phyloP scores from a whole-genome alignment of 768 basidiomycete genomes.

The Auriscalpium vulgare region DNA sequence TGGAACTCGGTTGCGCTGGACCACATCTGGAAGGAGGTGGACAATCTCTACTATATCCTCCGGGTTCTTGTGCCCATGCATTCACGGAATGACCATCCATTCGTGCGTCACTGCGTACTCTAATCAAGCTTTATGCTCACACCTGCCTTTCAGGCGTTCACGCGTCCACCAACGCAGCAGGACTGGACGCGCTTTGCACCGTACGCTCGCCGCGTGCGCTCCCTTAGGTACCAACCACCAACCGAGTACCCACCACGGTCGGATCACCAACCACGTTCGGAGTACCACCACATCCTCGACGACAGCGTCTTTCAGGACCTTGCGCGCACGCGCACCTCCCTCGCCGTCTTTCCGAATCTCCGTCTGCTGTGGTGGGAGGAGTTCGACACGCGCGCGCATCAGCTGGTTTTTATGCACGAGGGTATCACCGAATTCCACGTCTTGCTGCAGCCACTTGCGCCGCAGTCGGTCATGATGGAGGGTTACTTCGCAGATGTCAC shows the following conservation, averaged over 20 bases:
- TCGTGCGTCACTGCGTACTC: neutral
- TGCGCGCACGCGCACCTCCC: conserved; percentile 13
- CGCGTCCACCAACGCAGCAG: conserved; percentile 5
- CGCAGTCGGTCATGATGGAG: neutral
- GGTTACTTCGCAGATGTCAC: neutral
- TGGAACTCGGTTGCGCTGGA: conserved; percentile 12
- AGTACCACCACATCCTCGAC: neutral
- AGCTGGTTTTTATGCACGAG: conserved; percentile 15
- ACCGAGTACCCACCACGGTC: neutral
- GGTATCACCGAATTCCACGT: conserved; percentile 9
- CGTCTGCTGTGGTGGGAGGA: conserved; percentile 6
- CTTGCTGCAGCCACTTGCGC: neutral
- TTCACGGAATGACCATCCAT: neutral
- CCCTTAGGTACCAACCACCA: conserved; percentile 1
- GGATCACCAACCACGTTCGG: too few species aligned
- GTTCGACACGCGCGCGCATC: neutral
- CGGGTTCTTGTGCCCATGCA: conserved; percentile 1
- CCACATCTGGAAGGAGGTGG: conserved; percentile 10
- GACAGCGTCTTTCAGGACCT: conserved; percentile 10
- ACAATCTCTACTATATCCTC: conserved; percentile 7
- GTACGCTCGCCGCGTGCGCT: conserved; percentile 14
- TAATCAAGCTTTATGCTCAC: neutral
- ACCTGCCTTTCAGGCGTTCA: conserved; percentile 2
- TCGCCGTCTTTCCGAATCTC: conserved; percentile 13
- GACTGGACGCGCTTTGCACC: conserved; percentile 13